Evolutionary conservation across 2,329 filamentous ascomycete species (phyloP), one percentile per base, ranked within the genome.

Genomic region (Cyphellophora attinorum): DNA sequence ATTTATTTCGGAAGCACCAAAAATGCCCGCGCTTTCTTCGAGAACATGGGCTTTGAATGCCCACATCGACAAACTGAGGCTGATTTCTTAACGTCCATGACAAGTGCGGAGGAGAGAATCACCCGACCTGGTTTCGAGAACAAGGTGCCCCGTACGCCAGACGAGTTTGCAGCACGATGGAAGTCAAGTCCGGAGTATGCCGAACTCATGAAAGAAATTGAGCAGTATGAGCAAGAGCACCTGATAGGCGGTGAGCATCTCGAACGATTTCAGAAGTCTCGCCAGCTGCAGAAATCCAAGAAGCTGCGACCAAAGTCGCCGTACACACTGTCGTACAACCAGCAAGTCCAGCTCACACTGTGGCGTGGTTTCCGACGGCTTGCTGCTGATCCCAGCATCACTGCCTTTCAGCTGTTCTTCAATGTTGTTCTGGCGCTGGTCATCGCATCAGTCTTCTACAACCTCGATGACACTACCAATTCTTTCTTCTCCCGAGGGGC

Each of bases 1-100:
- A 88, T 89, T 48, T 89, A 77, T 60, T 88, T 81, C 46, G 84
- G 83, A 1, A 70, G 69, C 0, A 73, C 76, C 0, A 52, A 51
- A 5, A 58, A 68, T 3, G 82, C 81, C 0, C 78, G 70, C 48
- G 53, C 53, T 1, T 86, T 75, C 57, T 86, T 88, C 45, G 72
- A 80, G 48, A 60, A 66, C 10, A 72, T 81, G 57, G 82, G 82
- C 19, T 88, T 77, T 64, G 56, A 70, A 10, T 85, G 81, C 46
- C 79, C 79, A 0, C 59, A 71, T 3, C 70, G 81, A 10, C 79
- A 84, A 51, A 84, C 79, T 0, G 79, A 74, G 0, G 76, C 73
- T 5, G 80, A 85, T 56, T 85, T 84, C 55, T 58, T 84, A 11
- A 84, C 80, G 0, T 78, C 75, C 1, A 63, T 84, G 21, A 83